Evolutionary conservation across 2,329 filamentous ascomycete genomes (phyloP).

Genomic region (Aspergillus ochraceus): DNA sequence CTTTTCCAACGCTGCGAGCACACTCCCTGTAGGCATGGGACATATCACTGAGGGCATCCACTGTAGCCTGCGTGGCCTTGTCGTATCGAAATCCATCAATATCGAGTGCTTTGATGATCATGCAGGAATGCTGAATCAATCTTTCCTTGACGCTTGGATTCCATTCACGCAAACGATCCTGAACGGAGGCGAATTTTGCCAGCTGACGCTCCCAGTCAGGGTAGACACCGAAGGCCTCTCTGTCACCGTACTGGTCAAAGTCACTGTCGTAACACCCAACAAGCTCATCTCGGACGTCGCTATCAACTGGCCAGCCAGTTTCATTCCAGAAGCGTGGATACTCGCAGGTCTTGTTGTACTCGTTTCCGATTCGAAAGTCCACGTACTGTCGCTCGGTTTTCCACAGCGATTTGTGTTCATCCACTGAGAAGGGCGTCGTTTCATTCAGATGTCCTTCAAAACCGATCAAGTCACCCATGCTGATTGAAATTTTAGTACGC

Average conservation of each 20-base stretch:
- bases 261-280: slow-evolving; percentile 62
- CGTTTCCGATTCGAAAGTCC: slow-evolving; percentile 59
- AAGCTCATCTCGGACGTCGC: slow-evolving; percentile 49
- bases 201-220: slow-evolving; percentile 65
- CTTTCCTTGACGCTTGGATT: slow-evolving; percentile 57
- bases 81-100: slow-evolving; percentile 68
- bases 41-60: slow-evolving; percentile 61
- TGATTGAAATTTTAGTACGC: slow-evolving; percentile 2
- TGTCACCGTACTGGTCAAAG: slow-evolving; percentile 66
- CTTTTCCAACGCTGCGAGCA: slow-evolving; percentile 57
- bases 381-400: slow-evolving; percentile 57
- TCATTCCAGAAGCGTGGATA: slow-evolving; percentile 65
- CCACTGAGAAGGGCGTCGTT: slow-evolving; percentile 55
- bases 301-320: slow-evolving; percentile 52
- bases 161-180: slow-evolving; percentile 68
- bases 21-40: slow-evolving; percentile 59
- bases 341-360: slow-evolving; percentile 54
- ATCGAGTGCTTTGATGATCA: slow-evolving; percentile 62
- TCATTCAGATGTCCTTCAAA: slow-evolving; percentile 62
- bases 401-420: slow-evolving; percentile 60
- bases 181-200: slow-evolving; percentile 66
- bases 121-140: slow-evolving; percentile 62
- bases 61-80: slow-evolving; percentile 64
- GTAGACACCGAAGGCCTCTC: slow-evolving; percentile 63
- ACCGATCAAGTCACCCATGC: slow-evolving; percentile 61